phyloP scores from a whole-genome alignment of 2,329 filamentous ascomycete genomes.

The Talaromyces albobiverticillius region DNA sequence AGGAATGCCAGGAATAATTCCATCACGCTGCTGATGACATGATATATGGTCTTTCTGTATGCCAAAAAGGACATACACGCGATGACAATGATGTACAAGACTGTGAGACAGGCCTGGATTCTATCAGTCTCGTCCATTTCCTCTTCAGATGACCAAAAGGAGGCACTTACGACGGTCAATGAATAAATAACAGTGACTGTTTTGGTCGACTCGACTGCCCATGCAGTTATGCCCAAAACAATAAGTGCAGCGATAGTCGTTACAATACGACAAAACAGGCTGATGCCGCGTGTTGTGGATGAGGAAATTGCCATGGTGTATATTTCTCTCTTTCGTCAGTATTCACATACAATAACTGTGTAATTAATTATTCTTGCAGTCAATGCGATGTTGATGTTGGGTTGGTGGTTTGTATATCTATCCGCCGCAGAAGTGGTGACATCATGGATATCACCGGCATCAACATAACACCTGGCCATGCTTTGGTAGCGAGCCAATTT shows the following conservation, averaged over 20 bases:
- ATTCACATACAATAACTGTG: too few species aligned
- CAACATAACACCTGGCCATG: too few species aligned
- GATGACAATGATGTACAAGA: not conserved
- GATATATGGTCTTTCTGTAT: not conserved
- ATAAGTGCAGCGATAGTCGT: slow-evolving; percentile 18
- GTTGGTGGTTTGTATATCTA: too few species aligned
- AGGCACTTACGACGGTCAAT: slow-evolving; percentile 17
- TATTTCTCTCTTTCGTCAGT: too few species aligned
- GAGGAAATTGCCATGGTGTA: slow-evolving; percentile 4
- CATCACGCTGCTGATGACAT: not conserved
- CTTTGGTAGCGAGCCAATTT: too few species aligned
- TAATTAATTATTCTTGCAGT: too few species aligned
- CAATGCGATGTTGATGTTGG: too few species aligned
- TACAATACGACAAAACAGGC: slow-evolving; percentile 10
- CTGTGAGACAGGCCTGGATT: not conserved
- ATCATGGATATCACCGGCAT: too few species aligned
- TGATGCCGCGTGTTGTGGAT: not conserved
- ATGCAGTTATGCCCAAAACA: slow-evolving; percentile 21
- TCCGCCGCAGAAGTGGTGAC: too few species aligned
- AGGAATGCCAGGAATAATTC: not conserved
- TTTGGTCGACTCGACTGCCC: slow-evolving; percentile 19
- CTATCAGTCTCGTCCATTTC: not conserved
- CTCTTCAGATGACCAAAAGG: not conserved
- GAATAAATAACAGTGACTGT: slow-evolving; percentile 21
- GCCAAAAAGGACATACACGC: not conserved